Percentiles rank a stretch among this genome's conserved stretches.
Evolutionary conservation across 345 rosid genomes (phyloP).

Genomic region (Linum tenue): DNA sequence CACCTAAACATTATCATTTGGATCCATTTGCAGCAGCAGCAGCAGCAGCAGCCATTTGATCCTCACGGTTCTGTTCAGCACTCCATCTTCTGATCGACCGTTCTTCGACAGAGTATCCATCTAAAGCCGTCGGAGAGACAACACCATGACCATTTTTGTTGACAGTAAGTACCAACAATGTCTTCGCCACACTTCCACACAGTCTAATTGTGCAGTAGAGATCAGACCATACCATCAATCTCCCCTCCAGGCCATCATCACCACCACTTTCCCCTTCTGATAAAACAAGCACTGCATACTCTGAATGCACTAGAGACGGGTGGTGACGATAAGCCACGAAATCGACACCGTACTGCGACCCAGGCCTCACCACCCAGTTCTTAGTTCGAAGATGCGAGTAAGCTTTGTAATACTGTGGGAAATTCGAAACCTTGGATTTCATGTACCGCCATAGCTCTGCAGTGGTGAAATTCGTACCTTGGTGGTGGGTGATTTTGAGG

Average conservation of each 20-base stretch:
- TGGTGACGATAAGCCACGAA: conserved; percentile 74
- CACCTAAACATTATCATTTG: conserved; percentile 1
- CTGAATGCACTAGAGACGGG: conserved; percentile 80
- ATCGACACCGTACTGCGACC: conserved; percentile 71
- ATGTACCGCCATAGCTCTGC: conserved; percentile 45
- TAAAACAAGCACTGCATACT: conserved; percentile 53
- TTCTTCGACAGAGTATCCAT: conserved; percentile 43
- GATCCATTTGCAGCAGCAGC: conserved; percentile 12
- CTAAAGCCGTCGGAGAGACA: conserved; percentile 32
- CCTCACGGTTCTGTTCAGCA: conserved; percentile 53
- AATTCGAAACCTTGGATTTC: conserved; percentile 34
- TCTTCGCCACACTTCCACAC: conserved; percentile 75
- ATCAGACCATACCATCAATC: conserved; percentile 68
- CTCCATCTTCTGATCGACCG: conserved; percentile 54
- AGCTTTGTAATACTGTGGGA: conserved; percentile 57
- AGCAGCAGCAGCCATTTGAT: conserved; percentile 16
- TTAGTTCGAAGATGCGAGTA: conserved; percentile 59
- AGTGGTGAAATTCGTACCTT: conserved; percentile 25
- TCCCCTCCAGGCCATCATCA: conserved; percentile 15
- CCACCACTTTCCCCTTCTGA: conserved; percentile 28
- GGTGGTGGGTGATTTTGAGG: conserved; percentile 29
- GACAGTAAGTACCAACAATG: conserved; percentile 41
- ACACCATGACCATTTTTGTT: conserved; percentile 28
- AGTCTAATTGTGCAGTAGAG: conserved; percentile 51
- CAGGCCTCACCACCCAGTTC: conserved; percentile 71